Evolutionary conservation across 306 rosid species (phyloP), one percentile per base, ranked within the genome.

Genomic region (Cucurbita argyrosperma): DNA sequence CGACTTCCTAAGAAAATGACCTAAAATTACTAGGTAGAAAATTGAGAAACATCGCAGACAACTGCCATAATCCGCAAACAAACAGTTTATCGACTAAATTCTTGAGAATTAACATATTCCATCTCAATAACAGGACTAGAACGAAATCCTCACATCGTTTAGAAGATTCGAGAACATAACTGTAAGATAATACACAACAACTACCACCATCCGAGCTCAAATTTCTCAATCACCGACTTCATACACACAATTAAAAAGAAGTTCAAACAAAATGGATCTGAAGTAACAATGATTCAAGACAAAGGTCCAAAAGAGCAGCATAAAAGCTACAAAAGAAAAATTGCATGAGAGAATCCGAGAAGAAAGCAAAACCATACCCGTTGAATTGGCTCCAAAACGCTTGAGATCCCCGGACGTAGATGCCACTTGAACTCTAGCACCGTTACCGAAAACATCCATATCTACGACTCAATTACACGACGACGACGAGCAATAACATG

Each of bases 371-470:
- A 30, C 35, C 35, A 10, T 79, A 89, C 99, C 95, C 85, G 88
- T n/a, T 26, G 96, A 77, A 89, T 76, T 84, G 66, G 49, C 78
- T 74, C 88, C 87, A 61, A 82, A 84, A 71, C 83, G 95, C 73
- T 73, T 54, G 76, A 81, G 92, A 89, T 86, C 88, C 76, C 75
- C 79, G 62, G 84, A 71, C 79, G 75, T 77, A 80, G 90, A 80
- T 82, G 87, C 80, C 63, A 82, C 88, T 49, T 82, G 90, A 81
- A 86, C 19, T 66, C 84, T 79, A 79, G 82, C 85, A 85, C 90
- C 92, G 78, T 79, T 85, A 77, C 87, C 88, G 78, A 86, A 84
- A 76, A 85, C 88, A 74, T 94, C 97, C 98, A 40, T 90, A 23
- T 81, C 79, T 75, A 81, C 63, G 58, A 77, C 40, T 55, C 71